These are phyloP conservation scores for Mimosa bimucronata DNA, from an alignment of 306 rosid genomes.

Conservation along the genomic window DNA sequence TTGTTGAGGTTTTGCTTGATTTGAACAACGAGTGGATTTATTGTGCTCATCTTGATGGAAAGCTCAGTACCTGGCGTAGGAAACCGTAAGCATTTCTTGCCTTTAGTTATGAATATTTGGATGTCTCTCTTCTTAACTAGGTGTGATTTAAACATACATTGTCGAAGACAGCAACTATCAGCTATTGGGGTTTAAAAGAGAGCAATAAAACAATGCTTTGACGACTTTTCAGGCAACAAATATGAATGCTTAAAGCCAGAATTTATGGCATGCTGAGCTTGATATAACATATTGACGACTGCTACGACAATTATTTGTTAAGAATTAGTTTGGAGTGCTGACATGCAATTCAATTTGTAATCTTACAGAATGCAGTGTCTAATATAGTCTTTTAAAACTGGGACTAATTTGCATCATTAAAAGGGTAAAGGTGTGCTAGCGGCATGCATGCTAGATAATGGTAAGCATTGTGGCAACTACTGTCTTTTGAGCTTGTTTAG, in stretches of 20 bases:
- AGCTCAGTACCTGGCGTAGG: constrained; percentile 90
- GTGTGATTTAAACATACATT: background rate
- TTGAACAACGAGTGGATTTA: constrained; percentile 73
- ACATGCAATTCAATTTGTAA: background rate
- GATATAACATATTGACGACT: background rate
- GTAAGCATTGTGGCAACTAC: background rate
- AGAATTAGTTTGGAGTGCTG: background rate
- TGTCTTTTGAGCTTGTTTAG: background rate
- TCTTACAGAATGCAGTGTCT: background rate
- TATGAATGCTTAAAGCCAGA: background rate
- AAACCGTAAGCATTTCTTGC: constrained; percentile 68
- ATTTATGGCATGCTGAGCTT: background rate
- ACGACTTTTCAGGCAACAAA: background rate
- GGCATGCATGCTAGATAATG: background rate
- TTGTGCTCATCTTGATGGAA: constrained; percentile 93
- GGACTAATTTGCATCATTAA: background rate
- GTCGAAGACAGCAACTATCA: background rate
- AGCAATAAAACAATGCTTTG: background rate
- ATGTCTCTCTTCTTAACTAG: background rate
- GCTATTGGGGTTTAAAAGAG: background rate
- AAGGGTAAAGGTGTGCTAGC: background rate
- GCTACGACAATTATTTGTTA: background rate
- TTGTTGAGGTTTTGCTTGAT: constrained; percentile 84
- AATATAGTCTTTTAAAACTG: background rate
- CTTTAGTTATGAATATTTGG: background rate